Evolutionary conservation across 2,329 filamentous ascomycete species (phyloP), one percentile per base, ranked within the genome.

Genomic region (Penicillium sp.): DNA sequence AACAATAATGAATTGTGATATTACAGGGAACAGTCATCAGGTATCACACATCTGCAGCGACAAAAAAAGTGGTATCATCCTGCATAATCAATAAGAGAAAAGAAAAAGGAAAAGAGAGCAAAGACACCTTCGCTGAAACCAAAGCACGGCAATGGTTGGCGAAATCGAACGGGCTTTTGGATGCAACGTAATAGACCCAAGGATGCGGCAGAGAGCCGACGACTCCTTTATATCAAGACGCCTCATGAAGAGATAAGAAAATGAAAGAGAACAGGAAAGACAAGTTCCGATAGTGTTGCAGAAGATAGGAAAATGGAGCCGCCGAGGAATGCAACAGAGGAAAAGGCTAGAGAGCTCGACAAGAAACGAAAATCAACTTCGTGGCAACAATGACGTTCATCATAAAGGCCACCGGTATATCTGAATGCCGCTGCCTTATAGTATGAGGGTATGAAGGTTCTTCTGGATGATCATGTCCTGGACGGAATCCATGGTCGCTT

Each of bases 381-480:
- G 57, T 61, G 50, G 45, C 40, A 54, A 48, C 38, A 55, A 50
- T 56, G 55, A 53, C 50, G 53, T 55, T 61, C 55, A 58, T 62
- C 45, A 55, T 51, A 48, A 53, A 54, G 51, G 51, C 54, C 51
- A 56, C 52, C 42, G 51, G 43, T 38, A 43, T 43, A n/a, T 54
- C 8, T 38, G 39, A 57, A 52, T 39, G 33, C 42, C 42, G 40
- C 50, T 52, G 42, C 50, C 62, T 64, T 64, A 89, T 73, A 89
- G 76, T 66, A 92, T 89, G 65, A 91, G 77, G 73, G 87, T 86
- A 74, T 90, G 89, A 50, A 92, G 79, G 69, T 91, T 91, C 69
- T 87, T 87, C 73, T 91, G 88, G 65, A 91, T 90, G 64, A 91
- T 89, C 85, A 90, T 92, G 70, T 92, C 89, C 73, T 92, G 88